Evolutionary conservation across 225 moss, liverwort and hornwort species (phyloP), one percentile per base, ranked within the genome.

Genomic region (Neckera pumila): DNA sequence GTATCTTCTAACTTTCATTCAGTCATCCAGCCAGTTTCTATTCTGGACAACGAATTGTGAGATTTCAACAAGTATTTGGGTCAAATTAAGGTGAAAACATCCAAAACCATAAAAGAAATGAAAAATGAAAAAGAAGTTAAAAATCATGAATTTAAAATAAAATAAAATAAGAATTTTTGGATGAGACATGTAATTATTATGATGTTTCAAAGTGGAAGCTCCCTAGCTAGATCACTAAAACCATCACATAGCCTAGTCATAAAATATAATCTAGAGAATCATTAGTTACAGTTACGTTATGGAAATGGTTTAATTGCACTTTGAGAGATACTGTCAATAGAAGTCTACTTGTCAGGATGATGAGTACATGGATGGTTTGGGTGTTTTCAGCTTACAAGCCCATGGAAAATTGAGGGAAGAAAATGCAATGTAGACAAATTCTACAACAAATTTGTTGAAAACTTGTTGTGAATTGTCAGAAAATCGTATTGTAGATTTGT

Each of bases 291-390:
- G 17, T 8, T 56, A 19, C 0, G 3, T 2, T 31, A 7, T 31
- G 19, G 7, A 2, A 31, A 31, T 2, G 0, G 0, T 74, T 19
- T 74, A 18, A 31, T 31, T 47, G 74, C 19, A 74, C 31, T 12
- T 19, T 30, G 4, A 6, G 4, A 31, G 18, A 31, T 7, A 31
- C 19, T 74, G 17, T 31, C 19, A 31, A 19, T 31, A 30, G 47
- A 74, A 7, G 4, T 47, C 31, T 74, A 18, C 31, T 47, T 47
- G 30, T 31, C 0, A 0, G 31, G 17, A 11, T 20, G 19, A 74
- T 12, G 31, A 49, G 5, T 31, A 33, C 12, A 33, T 18, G 2
- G 31, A 74, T 0, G 0, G 12, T 4, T 49, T 75, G 7, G 6
- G 6, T 33, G 31, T 2, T 74, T 47, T 74, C 7, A 30, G 7